These are phyloP conservation scores for Daldinia decipiens DNA, from an alignment of 495 filamentous ascomycete genomes.

Conservation along the genomic window DNA sequence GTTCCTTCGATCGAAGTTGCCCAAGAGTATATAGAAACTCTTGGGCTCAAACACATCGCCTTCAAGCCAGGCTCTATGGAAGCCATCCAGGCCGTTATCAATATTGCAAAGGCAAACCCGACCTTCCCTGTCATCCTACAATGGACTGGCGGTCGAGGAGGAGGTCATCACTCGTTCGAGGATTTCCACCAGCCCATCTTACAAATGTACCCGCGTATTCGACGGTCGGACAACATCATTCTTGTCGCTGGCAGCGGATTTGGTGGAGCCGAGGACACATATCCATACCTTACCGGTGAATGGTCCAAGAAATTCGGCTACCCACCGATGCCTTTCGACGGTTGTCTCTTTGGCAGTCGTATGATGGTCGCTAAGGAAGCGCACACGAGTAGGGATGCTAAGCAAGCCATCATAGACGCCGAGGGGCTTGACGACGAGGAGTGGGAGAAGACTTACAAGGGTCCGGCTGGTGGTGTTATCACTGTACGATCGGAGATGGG, in stretches of 20 bases:
- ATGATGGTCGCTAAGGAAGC: slow-evolving; percentile 97
- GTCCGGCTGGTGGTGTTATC: slow-evolving; percentile 89
- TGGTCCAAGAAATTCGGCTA: slow-evolving; percentile 90
- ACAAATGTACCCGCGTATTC: slow-evolving; percentile 88
- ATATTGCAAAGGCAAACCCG: slow-evolving; percentile 91
- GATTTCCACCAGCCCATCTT: slow-evolving; percentile 94
- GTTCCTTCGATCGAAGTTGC: slow-evolving; percentile 94
- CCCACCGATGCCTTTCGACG: slow-evolving; percentile 94
- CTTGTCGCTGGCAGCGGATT: slow-evolving; percentile 93
- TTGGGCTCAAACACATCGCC: slow-evolving; percentile 93
- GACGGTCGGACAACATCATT: slow-evolving; percentile 84
- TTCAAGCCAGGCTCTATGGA: slow-evolving; percentile 95
- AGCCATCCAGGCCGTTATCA: slow-evolving; percentile 88
- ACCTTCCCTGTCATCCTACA: slow-evolving; percentile 90
- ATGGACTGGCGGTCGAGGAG: slow-evolving; percentile 94
- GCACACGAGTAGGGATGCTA: slow-evolving; percentile 90
- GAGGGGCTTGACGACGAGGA: slow-evolving; percentile 85
- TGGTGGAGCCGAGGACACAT: slow-evolving; percentile 89
- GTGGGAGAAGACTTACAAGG: slow-evolving; percentile 98
- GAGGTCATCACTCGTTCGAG: slow-evolving; percentile 94
- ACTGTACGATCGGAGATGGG: slow-evolving; percentile 99
- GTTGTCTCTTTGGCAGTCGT: slow-evolving; percentile 87
- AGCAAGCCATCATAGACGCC: slow-evolving; percentile 94
- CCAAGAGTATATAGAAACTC: slow-evolving; percentile 90
- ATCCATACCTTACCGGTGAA: slow-evolving; percentile 87